Base-by-base conservation (phyloP, 2,329 filamentous ascomycete genomes). In the Botrytis porri region DNA sequence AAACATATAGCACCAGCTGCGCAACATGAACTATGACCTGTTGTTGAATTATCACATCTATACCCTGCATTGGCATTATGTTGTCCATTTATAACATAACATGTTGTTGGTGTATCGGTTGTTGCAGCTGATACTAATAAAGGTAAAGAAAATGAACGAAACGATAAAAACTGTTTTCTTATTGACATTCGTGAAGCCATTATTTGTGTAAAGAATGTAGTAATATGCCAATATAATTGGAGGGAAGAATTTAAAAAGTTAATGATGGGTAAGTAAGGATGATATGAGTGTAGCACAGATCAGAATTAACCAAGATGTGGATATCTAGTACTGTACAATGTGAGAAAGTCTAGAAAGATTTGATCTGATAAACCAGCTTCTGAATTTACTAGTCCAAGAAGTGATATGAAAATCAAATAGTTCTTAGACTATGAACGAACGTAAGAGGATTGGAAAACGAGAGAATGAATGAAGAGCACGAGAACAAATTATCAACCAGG, bases 1-100 rank as follows among this genome's bases (percentile, higher is more conserved):
- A 75, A 78, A 62, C 77, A 78, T 35, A 73, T 75, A 14, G 73
- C 73, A 65, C 77, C 77, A 32, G 67, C 37, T 18, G 22, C 64
- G 43, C 75, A 78, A 60, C 76, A 78, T 16, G 75, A 67, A 59
- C 71, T 75, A 60, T 77, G 74, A 18, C 76, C 76, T 3, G 75
- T 75, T 5, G 77, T 77, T 48, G 61, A 45, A 60, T 78, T 77
- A 60, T 77, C 69, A 48, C 77, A 78, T 67, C 76, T 70, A 69
- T 71, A 77, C 35, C 71, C 71, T 22, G 73, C 67, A 22, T 73
- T 48, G 10, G 10, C 12, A 41, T 69, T 74, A n/a, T 69, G 67
- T n/a, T 29, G n/a, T 18, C 75, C 76, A 70, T 77, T 48, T 6
- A 77, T 32, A 16, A 77, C 74, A 65, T 77, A 78, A 65, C 75